phyloP scores from a whole-genome alignment of 202 grass and related monocot species.

The Bolboschoenoplectus hybrid region DNA sequence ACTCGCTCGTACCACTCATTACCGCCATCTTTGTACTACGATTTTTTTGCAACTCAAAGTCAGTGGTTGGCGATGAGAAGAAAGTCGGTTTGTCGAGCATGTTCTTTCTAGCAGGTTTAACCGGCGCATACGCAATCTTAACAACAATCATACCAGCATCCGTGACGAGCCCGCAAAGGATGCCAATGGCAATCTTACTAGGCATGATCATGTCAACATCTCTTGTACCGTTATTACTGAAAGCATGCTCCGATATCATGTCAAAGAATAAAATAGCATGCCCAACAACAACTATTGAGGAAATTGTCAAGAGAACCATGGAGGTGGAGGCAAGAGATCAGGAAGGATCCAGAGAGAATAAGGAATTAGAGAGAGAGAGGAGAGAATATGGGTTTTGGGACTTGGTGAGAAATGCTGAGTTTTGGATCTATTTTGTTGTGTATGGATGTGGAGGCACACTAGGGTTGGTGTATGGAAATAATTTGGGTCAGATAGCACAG shows the following conservation, averaged over 20 bases:
- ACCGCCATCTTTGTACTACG: not conserved
- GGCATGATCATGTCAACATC: conserved; percentile 14
- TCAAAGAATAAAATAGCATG: conserved; percentile 12
- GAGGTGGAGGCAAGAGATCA: not conserved
- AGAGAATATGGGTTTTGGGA: conserved; percentile 19
- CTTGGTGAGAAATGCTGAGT: conserved; percentile 30
- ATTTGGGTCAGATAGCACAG: conserved; percentile 42
- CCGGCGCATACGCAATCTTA: not conserved
- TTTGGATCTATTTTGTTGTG: conserved; percentile 37
- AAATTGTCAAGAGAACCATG: not conserved
- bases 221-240: not conserved
- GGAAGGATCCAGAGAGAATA: too few species aligned
- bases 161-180: not conserved
- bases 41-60: not conserved
- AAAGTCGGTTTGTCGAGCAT: conserved; percentile 1
- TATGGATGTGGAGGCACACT: conserved; percentile 41
- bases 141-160: not conserved
- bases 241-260: not conserved
- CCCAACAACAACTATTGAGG: not conserved
- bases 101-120: conserved; percentile 23
- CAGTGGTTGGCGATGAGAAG: not conserved
- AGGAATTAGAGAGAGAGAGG: not conserved
- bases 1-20: not conserved
- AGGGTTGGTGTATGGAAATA: conserved; percentile 39
- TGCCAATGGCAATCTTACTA: conserved; percentile 17